A percentile compares a stretch with the other conserved stretches of the same genome.
These are phyloP conservation scores for Cymodocea nodosa DNA, from an alignment of 116 monocot species.

Conservation along the genomic window DNA sequence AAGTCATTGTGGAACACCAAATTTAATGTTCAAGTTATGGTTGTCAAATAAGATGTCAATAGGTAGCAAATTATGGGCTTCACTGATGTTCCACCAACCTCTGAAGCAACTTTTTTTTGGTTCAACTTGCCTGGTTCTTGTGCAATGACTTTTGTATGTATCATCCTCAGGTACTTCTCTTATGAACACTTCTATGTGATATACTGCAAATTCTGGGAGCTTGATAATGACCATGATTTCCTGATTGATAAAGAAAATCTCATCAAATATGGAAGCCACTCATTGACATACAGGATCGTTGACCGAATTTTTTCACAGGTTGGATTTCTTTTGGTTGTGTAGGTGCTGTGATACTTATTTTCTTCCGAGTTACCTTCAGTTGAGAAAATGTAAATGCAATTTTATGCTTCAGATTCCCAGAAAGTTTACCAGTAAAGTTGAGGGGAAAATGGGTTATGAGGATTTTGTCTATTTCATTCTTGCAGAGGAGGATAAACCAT, in stretches of 20 bases:
- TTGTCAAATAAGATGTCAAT: too few species aligned
- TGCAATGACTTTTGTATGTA: background rate
- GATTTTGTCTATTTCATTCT: conserved; percentile 78
- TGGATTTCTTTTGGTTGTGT: background rate
- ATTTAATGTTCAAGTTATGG: too few species aligned
- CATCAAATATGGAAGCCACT: conserved; percentile 44
- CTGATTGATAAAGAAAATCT: conserved; percentile 53
- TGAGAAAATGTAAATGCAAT: too few species aligned
- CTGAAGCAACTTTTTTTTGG: too few species aligned
- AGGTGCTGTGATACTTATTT: too few species aligned
- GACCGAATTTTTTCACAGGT: conserved; percentile 58
- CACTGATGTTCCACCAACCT: too few species aligned
- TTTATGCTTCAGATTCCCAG: conserved; percentile 34
- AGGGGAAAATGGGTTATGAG: conserved; percentile 76
- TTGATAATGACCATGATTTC: conserved; percentile 54
- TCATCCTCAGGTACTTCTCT: conserved; percentile 36
- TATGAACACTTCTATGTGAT: conserved; percentile 62
- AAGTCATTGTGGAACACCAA: too few species aligned
- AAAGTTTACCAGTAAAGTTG: conserved; percentile 24
- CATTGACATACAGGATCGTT: conserved; percentile 48
- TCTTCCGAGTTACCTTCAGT: too few species aligned
- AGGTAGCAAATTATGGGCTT: too few species aligned
- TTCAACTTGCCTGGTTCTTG: too few species aligned
- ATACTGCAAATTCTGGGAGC: conserved; percentile 57
- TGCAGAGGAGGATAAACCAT: conserved; percentile 67